Percentiles rank a stretch among this genome's conserved stretches.
Evolutionary conservation across 805 yeast species (phyloP).

Genomic region (Zygoascus flipseniorum): DNA sequence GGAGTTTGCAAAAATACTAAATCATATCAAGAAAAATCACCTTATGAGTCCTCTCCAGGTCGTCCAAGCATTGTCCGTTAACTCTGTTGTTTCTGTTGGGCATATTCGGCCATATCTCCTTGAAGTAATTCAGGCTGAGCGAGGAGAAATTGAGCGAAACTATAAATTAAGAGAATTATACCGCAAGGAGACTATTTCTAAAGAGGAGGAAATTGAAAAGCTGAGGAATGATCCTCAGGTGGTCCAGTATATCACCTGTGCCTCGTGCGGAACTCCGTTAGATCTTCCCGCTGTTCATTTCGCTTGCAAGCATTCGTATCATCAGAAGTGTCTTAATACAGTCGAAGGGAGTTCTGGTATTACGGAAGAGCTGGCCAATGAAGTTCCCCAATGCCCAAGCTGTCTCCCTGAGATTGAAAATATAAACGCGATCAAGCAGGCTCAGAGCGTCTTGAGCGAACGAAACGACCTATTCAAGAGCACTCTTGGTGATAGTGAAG

Average conservation of each 20-base stretch:
- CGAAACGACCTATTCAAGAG: slow-evolving; percentile 55
- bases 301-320: slow-evolving; percentile 79
- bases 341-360: slow-evolving; percentile 17
- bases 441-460: slow-evolving; percentile 54
- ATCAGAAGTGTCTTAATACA: slow-evolving; percentile 58
- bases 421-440: slow-evolving; percentile 45
- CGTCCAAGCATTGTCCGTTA: slow-evolving; percentile 55
- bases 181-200: slow-evolving; percentile 52
- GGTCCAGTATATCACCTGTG: slow-evolving; percentile 55
- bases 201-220: slow-evolving; percentile 44
- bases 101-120: slow-evolving; percentile 60
- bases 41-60: slow-evolving; percentile 69
- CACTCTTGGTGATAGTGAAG: slow-evolving; percentile 43
- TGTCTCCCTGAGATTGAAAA: slow-evolving; percentile 70
- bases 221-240: slow-evolving; percentile 41
- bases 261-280: slow-evolving; percentile 53
- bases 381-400: slow-evolving; percentile 51
- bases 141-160: slow-evolving; percentile 61
- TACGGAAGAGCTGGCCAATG: slow-evolving; percentile 12
- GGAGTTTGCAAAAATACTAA: slow-evolving; percentile 42
- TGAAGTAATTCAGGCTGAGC: slow-evolving; percentile 49
- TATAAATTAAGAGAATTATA: slow-evolving; percentile 58
- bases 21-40: slow-evolving; percentile 42
- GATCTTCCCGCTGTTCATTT: slow-evolving; percentile 80
- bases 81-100: slow-evolving; percentile 61